Evolutionary conservation across 208 protist species (phyloP).

Genomic region (Trichomonas gallinae): DNA sequence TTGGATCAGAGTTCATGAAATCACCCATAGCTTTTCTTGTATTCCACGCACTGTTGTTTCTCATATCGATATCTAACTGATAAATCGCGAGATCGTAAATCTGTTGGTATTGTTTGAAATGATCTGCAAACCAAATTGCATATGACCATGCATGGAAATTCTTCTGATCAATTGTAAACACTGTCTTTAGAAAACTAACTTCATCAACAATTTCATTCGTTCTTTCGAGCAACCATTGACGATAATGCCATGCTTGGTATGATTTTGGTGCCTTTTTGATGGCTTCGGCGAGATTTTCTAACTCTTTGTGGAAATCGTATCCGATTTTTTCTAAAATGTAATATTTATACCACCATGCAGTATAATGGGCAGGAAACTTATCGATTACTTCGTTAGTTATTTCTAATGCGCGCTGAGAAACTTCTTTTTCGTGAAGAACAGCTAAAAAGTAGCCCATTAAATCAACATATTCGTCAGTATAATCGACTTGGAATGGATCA

Average conservation of each 20-base stretch:
- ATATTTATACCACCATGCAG: constrained; percentile 17
- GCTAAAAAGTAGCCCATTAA: constrained; percentile 4
- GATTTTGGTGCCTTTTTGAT: not conserved
- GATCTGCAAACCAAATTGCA: not conserved
- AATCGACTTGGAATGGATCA: not conserved
- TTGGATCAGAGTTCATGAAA: not conserved
- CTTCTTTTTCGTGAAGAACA: not conserved
- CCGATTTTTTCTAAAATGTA: not conserved
- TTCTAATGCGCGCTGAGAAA: not conserved
- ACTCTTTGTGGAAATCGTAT: not conserved
- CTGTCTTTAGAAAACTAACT: not conserved
- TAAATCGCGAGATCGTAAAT: not conserved
- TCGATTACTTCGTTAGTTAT: not conserved
- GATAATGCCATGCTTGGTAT: not conserved
- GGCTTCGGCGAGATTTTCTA: not conserved
- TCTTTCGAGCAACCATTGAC: not conserved
- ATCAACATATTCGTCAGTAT: not conserved
- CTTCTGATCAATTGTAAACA: not conserved
- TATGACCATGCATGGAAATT: not conserved
- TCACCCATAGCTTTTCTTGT: not conserved
- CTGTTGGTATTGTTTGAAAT: not conserved
- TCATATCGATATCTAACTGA: not conserved
- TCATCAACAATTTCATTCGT: not conserved
- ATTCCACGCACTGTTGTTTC: constrained; percentile 19
- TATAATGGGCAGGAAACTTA: not conserved